Evolutionary conservation across 805 yeast genomes (phyloP), one percentile per base, ranked within the genome.

Genomic region (Kluyveromyces nonfermentans): DNA sequence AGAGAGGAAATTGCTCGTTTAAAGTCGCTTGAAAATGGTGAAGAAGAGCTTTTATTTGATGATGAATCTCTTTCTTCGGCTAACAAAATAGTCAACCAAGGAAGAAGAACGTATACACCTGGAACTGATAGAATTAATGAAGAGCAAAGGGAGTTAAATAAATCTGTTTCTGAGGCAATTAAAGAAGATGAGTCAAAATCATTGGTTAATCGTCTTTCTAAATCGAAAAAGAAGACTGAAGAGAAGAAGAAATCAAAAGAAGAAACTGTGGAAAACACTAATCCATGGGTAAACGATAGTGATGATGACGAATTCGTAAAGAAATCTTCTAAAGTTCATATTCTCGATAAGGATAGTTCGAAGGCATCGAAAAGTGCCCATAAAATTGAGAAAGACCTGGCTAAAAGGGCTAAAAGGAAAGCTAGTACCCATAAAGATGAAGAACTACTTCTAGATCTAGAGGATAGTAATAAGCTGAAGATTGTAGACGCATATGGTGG

Each of bases 101-200:
- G 97, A 34, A 78, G 96, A 67, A 73, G 95, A 62, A 69, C 78
- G 12, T 88, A 85, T 56, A 77, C 89, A 3, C 93, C 95, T 5
- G 67, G 65, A 34, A 60, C 64, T 31, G 47, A 48, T 5, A 51
- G 54, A 10, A 44, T 60, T 1, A 56, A 50, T 17, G 51, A 54
- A 25, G 66, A 63, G 18, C 56, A 70, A 40, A 54, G 67, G n/a
- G 63, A 64, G 17, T 44, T 64, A 7, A 65, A 71, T 40, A 49
- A 64, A 40, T 53, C 59, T 32, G 63, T 71, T 6, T 35, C 64
- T 30, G 64, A 70, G 32, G 85, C 79, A 46, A 53, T 69, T 38
- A 69, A 68, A 20, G 70, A 66, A 36, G 86, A 81, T 52, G 71
- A 75, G 33, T 60, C 73, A 3, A 71, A 68, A 42, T 65, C 67